Base-by-base conservation (phyloP, 163 green algal genomes). In the Chlorella variabilis region DNA sequence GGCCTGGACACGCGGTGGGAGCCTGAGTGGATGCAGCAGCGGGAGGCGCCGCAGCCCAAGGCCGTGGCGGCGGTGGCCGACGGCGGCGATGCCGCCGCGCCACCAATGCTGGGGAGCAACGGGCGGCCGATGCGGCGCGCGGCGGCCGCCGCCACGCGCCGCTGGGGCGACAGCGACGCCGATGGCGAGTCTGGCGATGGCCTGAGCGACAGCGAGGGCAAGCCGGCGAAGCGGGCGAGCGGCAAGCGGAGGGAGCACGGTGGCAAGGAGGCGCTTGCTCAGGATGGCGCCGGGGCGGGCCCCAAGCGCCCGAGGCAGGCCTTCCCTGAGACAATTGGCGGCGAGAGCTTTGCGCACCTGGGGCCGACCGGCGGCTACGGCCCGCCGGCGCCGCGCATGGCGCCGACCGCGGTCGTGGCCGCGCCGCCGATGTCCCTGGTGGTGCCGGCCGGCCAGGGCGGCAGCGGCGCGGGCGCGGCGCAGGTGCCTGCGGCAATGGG, bases 1-100 rank as follows among this genome's bases (percentile, higher is more conserved):
- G 68, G 68, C 7, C 68, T 75, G 68, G 31, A 49, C n/a, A n/a
- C 41, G 3, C 68, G 51, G 9, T 75, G 68, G 68, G 39, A 75
- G 68, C 42, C 68, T 4, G 62, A 27, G 18, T 48, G 62, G 62
- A 29, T 3, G 33, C 62, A 29, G 62, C 62, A 45, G 62, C 33
- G 27, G 18, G 62, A 45, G 62, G 31, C 20, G 33, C 17, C 33
- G 31, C 62, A 45, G 2, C 9, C 15, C 15, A 18, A n/a, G 23
- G 62, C 62, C 15, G 31, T 29, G 15, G 1, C 62, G 18, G 33
- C 33, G 15, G 1, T 31, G 1, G 62, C 20, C 62, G 25, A n/a
- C 62, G 20, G 9, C 62, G 7, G 6, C 62, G 18, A 8, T 23
- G 58, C 25, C 5, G 31, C 25, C 6, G 58, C 27, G 29, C 13